Percentiles rank a stretch among this genome's conserved stretches.
These are phyloP conservation scores for Endocarpon pusillum DNA, from an alignment of 495 filamentous ascomycete species.

Conservation along the genomic window DNA sequence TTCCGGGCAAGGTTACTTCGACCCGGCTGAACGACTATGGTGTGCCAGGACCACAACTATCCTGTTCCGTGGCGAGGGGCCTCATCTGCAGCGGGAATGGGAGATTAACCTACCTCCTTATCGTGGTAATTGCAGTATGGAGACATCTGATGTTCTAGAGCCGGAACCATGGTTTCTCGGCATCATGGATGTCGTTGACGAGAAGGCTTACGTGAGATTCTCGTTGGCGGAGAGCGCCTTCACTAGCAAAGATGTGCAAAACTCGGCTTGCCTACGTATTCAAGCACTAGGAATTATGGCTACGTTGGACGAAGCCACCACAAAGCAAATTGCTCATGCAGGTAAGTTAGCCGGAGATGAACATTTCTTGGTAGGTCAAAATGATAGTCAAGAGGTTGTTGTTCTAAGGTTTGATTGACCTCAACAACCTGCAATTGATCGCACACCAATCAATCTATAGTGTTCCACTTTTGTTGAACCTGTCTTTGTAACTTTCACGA, in stretches of 20 bases:
- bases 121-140: constrained; percentile 18
- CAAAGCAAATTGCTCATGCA: constrained; percentile 32
- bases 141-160: constrained; percentile 12
- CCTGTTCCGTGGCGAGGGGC: constrained; percentile 34
- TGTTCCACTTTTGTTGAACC: no score
- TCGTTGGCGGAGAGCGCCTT: constrained; percentile 22
- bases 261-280: no score
- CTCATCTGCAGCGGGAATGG: constrained; percentile 31
- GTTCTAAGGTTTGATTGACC: constrained; percentile 43
- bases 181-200: constrained; percentile 35
- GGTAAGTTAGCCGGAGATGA: constrained; percentile 46
- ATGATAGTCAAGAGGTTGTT: constrained; percentile 31
- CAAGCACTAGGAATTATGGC: constrained; percentile 21
- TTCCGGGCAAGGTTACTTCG: constrained; percentile 23
- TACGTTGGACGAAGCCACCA: constrained; percentile 26
- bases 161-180: constrained; percentile 25
- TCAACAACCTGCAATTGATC: no score
- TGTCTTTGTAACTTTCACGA: no score
- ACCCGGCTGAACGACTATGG: constrained; percentile 25
- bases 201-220: constrained; percentile 35
- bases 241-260: constrained; percentile 5
- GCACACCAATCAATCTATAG: no score
- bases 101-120: constrained; percentile 25
- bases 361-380: constrained; percentile 45
- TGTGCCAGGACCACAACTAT: constrained; percentile 33